Evolutionary conservation across 192 early-diverging fungal genomes (phyloP), one percentile per base, ranked within the genome.

Genomic region (Backusella macrospora): DNA sequence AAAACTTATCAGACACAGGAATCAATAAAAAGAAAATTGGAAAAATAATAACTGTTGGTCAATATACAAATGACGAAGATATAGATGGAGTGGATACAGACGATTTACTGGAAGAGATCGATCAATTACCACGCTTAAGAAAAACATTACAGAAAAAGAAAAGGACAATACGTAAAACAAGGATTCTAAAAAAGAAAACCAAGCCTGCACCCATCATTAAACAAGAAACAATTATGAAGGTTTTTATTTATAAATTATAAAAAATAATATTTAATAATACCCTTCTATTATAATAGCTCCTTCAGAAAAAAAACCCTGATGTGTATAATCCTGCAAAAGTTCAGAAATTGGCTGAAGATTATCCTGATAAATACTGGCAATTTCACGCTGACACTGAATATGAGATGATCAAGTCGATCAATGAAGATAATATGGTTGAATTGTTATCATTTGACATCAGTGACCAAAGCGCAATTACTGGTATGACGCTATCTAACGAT

Each of bases 401-500:
- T 59, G 34, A 66, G n/a, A 89, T 90, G 87, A 85, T 93, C 44
- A 74, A 81, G 42, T 77, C 76, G 66, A 91, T 97, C 47, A 93
- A 92, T 67, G 88, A 85, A 21, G 86, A 91, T 42, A 81, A 92
- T 29, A 90, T 89, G 23, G 82, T 97, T 21, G 80, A 88, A 46
- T 75, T 90, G 6, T 55, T 95, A 37, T 80, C 82, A 0, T 81
- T 86, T 47, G 84, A 87, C 48, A 90, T 96, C 44, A 87, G 84
- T 45, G 95, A 96, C 78, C 91, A 93, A 72, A 86, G 89, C 80
- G 82, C 93, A 18, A 89, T 97, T 26, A 93, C 92, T 4, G 92
- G 95, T 6, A 95, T 98, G 87, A 78, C 86, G 16, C 81, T 96
- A 6, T 96, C 95, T 0, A 86, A 89, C 1, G 96, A 98, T 75